These are phyloP conservation scores for Chlorella variabilis DNA, from an alignment of 163 green algal genomes.

Conservation along the genomic window DNA sequence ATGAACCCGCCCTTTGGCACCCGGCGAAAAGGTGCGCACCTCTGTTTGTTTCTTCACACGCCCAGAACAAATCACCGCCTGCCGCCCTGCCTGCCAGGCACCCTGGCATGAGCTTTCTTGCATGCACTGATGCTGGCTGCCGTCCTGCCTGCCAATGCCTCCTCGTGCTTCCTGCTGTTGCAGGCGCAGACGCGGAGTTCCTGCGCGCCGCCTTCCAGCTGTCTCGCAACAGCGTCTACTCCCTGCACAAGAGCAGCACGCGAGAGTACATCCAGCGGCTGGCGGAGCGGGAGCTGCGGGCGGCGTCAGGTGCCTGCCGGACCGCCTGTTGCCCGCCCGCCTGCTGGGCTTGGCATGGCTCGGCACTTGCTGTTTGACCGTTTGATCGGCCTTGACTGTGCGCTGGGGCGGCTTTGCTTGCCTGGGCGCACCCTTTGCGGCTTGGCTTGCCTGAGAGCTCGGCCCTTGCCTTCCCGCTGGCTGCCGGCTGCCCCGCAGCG, in stretches of 20 bases:
- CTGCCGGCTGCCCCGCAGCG: slow-evolving; percentile 7
- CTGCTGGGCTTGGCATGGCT: too few relatives aligned
- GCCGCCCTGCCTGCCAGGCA: too few relatives aligned
- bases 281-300: slow-evolving; percentile 41
- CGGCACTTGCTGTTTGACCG: too few relatives aligned
- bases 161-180: too few relatives aligned
- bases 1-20: slow-evolving; percentile 98
- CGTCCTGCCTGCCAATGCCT: background rate
- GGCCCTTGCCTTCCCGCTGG: background rate
- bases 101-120: too few relatives aligned
- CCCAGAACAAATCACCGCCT: too few relatives aligned
- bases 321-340: background rate
- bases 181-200: slow-evolving; percentile 84
- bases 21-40: slow-evolving; percentile 65
- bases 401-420: too few relatives aligned
- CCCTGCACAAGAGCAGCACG: slow-evolving; percentile 90
- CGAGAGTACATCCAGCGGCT: slow-evolving; percentile 73
- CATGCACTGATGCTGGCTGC: too few relatives aligned
- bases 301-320: slow-evolving; percentile 6
- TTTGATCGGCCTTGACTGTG: too few relatives aligned
- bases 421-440: too few relatives aligned
- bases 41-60: too few relatives aligned
- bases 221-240: slow-evolving; percentile 74
- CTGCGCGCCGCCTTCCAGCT: slow-evolving; percentile 72
- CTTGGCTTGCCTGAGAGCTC: too few relatives aligned